Evolutionary conservation across 768 basidiomycete genomes (phyloP).

Genomic region (Terana coerulea): DNA sequence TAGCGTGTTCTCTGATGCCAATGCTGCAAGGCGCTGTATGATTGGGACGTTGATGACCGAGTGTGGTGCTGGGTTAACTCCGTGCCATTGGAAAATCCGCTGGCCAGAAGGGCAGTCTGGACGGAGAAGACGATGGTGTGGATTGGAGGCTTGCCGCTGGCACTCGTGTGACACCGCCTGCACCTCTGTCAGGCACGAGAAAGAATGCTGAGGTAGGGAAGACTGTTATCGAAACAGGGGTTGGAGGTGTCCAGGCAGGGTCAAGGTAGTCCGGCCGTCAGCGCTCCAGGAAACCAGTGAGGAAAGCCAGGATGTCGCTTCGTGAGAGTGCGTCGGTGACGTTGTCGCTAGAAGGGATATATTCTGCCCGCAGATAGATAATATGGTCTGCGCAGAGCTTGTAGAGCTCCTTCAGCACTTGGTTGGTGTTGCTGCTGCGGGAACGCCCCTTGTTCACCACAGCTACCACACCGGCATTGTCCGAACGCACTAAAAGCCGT

Average conservation of each 20-base stretch:
- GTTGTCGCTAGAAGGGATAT: slow-evolving; percentile 25
- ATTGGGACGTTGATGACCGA: slow-evolving; percentile 20
- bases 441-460: slow-evolving; percentile 30
- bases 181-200: no score
- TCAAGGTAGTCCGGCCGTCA: background rate
- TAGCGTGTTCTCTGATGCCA: slow-evolving; percentile 23
- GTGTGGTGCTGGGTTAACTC: slow-evolving; percentile 27
- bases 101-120: slow-evolving; percentile 23
- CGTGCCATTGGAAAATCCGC: slow-evolving; percentile 30
- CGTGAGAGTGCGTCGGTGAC: slow-evolving; percentile 30
- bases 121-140: slow-evolving; percentile 19
- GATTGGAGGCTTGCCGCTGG: no score
- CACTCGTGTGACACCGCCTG: no score
- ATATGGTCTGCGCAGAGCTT: slow-evolving; percentile 11
- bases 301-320: slow-evolving; percentile 20
- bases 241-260: background rate
- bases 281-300: no score
- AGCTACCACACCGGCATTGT: slow-evolving; percentile 32
- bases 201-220: no score
- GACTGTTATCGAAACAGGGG: background rate
- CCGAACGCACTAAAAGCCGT: slow-evolving; percentile 23
- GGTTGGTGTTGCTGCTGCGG: slow-evolving; percentile 24
- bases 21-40: slow-evolving; percentile 12
- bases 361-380: slow-evolving; percentile 12
- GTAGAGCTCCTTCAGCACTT: slow-evolving; percentile 26